phyloP scores from a whole-genome alignment of 2,329 filamentous ascomycete species.

The Stemphylium lycopersici region DNA sequence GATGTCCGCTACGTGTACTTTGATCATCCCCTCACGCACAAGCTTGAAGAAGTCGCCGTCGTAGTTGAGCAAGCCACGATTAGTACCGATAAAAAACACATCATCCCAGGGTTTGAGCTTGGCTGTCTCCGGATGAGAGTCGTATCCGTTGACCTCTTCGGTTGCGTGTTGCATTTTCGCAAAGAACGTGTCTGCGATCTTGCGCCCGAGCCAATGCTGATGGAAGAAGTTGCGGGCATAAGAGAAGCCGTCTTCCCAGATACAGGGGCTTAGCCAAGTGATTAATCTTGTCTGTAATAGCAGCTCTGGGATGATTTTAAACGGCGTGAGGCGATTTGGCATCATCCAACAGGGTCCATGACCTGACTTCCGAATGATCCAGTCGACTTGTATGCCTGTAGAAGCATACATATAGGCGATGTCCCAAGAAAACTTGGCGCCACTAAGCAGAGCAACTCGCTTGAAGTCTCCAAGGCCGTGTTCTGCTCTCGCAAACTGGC shows the following conservation, averaged over 20 bases:
- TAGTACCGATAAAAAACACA: constrained; percentile 60
- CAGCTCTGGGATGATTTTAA: constrained; percentile 70
- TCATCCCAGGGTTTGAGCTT: constrained; percentile 52
- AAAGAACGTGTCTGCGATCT: constrained; percentile 63
- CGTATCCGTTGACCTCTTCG: constrained; percentile 54
- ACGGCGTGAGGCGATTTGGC: constrained; percentile 66
- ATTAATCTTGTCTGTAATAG: constrained; percentile 69
- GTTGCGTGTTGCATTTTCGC: constrained; percentile 60
- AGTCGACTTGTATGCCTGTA: constrained; percentile 60
- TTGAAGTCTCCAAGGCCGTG: constrained; percentile 45
- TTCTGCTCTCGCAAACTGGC: constrained; percentile 57
- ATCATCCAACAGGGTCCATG: constrained; percentile 66
- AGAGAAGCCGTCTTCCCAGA: constrained; percentile 72
- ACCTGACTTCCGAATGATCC: constrained; percentile 62
- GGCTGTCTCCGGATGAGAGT: constrained; percentile 48
- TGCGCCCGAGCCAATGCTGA: constrained; percentile 61
- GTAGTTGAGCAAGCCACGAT: constrained; percentile 66
- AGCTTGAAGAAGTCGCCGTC: constrained; percentile 62
- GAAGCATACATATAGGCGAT: constrained; percentile 62
- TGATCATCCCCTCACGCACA: constrained; percentile 59
- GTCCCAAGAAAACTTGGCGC: constrained; percentile 69
- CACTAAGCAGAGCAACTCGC: constrained; percentile 61
- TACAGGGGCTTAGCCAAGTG: constrained; percentile 76
- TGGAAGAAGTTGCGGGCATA: constrained; percentile 63
- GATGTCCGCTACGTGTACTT: constrained; percentile 63